These are phyloP conservation scores for Ampelocalamus luodianensis DNA, from an alignment of 176 grass and related monocot species.

Conservation along the genomic window DNA sequence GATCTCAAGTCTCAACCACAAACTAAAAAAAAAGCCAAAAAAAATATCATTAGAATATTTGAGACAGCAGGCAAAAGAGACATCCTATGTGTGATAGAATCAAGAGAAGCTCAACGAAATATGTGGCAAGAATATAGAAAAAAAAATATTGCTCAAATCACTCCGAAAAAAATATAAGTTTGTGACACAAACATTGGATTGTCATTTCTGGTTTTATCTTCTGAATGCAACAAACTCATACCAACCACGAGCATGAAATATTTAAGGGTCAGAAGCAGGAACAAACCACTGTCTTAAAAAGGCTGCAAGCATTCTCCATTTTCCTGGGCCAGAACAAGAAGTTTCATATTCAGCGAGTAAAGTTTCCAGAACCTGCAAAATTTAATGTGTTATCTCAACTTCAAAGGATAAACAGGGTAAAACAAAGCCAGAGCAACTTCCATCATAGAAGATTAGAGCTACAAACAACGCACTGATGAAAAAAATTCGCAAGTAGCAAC, in stretches of 20 bases:
- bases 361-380: slow-evolving; percentile 60
- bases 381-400: background rate
- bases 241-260: background rate
- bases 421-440: background rate
- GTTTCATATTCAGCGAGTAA: slow-evolving; percentile 64
- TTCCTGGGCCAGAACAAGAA: slow-evolving; percentile 71
- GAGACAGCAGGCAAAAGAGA: slow-evolving; percentile 10
- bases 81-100: background rate
- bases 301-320: slow-evolving; percentile 73
- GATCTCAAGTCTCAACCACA: background rate
- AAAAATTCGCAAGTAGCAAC: slow-evolving; percentile 16
- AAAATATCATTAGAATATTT: background rate
- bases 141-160: background rate
- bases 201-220: background rate
- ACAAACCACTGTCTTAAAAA: slow-evolving; percentile 76
- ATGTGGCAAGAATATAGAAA: background rate
- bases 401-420: background rate
- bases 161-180: background rate
- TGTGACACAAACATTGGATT: slow-evolving; percentile 4
- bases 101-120: background rate
- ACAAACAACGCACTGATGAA: slow-evolving; percentile 4
- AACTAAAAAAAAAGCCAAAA: background rate
- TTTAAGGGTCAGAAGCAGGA: slow-evolving; percentile 20
- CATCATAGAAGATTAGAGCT: background rate
- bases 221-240: slow-evolving; percentile 12